phyloP scores from a whole-genome alignment of 305 asterid species.

The Solanum hybrid region DNA sequence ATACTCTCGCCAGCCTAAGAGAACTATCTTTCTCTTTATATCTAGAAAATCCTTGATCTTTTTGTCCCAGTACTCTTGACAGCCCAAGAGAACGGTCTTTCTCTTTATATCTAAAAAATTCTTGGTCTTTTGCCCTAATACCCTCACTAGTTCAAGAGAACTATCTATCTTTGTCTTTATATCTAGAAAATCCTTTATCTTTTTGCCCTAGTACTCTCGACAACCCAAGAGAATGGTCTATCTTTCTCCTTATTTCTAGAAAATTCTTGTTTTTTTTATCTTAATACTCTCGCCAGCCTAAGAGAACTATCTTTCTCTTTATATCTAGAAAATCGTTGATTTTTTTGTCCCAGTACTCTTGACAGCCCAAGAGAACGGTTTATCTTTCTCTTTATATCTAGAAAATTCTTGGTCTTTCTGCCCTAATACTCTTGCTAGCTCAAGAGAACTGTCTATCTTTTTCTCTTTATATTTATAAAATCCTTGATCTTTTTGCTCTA shows the following conservation, averaged over 20 bases:
- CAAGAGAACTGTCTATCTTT: background rate
- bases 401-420: background rate
- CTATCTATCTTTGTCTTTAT: background rate
- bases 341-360: background rate
- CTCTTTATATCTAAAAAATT: background rate
- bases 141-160: too few relatives aligned
- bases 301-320: background rate
- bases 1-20: too few relatives aligned
- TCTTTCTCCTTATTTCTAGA: background rate
- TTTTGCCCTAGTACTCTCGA: background rate
- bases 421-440: background rate
- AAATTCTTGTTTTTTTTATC: too few relatives aligned
- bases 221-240: background rate
- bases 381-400: background rate
- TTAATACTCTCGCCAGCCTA: too few relatives aligned
- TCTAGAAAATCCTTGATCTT: background rate
- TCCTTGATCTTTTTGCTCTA: background rate
- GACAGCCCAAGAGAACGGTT: background rate
- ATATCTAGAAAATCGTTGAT: too few relatives aligned
- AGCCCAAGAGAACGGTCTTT: background rate
- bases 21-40: background rate
- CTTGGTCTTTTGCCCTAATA: too few relatives aligned
- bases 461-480: background rate
- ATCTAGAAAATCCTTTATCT: background rate
- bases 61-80: background rate